A percentile compares a stretch with the other conserved stretches of the same genome.
These are phyloP conservation scores for Apium graveolens DNA, from an alignment of 129 eudicot genomes.

Conservation along the genomic window DNA sequence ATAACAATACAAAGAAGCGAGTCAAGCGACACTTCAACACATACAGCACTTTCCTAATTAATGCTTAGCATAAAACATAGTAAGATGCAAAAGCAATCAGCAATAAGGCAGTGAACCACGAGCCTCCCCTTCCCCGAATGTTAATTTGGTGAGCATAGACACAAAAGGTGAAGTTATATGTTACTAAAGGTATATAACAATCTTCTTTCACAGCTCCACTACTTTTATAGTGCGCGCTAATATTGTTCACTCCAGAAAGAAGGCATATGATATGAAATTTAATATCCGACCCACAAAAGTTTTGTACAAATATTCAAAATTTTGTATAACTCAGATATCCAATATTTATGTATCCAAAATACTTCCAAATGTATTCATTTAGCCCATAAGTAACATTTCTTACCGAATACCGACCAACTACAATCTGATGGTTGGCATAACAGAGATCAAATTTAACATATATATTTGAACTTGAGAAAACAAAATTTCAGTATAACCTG, in stretches of 20 bases:
- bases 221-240: not conserved
- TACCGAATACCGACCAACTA: not conserved
- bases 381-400: not conserved
- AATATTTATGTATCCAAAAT: not conserved
- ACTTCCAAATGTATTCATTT: not conserved
- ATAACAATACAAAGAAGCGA: not conserved
- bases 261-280: not conserved
- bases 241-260: not conserved
- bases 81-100: conserved; percentile 3
- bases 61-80: not conserved
- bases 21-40: not conserved
- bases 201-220: not conserved
- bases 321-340: not conserved
- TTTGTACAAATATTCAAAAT: not conserved
- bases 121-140: not conserved
- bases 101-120: not conserved
- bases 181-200: not conserved
- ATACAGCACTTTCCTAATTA: not conserved
- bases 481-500: conserved; percentile 41
- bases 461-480: not conserved
- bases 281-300: not conserved
- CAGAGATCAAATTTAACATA: not conserved
- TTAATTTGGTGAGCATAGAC: conserved; percentile 3
- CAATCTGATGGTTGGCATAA: not conserved
- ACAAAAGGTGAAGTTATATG: not conserved